phyloP scores from a whole-genome alignment of 192 early-diverging fungal species.

The Podila epicladia region DNA sequence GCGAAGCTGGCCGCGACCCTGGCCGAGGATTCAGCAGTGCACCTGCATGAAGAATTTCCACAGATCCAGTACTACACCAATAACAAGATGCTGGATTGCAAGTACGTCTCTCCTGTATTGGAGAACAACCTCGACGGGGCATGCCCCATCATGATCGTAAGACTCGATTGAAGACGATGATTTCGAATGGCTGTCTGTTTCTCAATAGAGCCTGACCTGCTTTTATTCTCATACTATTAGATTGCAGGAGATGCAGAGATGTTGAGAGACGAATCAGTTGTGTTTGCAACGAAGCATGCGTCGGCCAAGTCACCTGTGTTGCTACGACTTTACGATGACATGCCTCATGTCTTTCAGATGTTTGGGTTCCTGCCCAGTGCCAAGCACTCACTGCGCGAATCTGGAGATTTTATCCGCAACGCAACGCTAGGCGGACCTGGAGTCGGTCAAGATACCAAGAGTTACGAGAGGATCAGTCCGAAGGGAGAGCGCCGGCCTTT shows the following conservation, averaged over 20 bases:
- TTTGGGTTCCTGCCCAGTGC: slow-evolving; percentile 53
- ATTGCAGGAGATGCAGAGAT: slow-evolving; percentile 57
- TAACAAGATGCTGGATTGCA: slow-evolving; percentile 52
- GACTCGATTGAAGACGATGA: background rate
- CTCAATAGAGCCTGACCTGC: background rate
- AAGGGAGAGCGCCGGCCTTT: slow-evolving; percentile 23
- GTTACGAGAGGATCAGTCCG: slow-evolving; percentile 20
- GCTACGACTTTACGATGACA: slow-evolving; percentile 58
- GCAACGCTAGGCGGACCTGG: slow-evolving; percentile 28
- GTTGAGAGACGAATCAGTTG: slow-evolving; percentile 59
- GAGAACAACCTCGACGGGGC: slow-evolving; percentile 50
- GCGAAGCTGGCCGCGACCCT: slow-evolving; percentile 9
- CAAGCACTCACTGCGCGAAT: slow-evolving; percentile 26
- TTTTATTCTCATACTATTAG: slow-evolving; percentile 16
- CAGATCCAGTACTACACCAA: slow-evolving; percentile 57
- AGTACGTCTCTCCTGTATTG: slow-evolving; percentile 57
- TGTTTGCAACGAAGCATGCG: slow-evolving; percentile 47
- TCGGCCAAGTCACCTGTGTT: slow-evolving; percentile 18
- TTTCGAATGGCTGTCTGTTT: background rate
- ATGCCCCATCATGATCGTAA: slow-evolving; percentile 57
- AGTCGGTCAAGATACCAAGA: slow-evolving; percentile 5
- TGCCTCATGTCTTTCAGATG: slow-evolving; percentile 64
- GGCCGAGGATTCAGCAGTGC: slow-evolving; percentile 3
- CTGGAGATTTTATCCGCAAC: slow-evolving; percentile 40
- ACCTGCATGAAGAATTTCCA: slow-evolving; percentile 37